Evolutionary conservation across 441 rosid species (phyloP), one percentile per base, ranked within the genome.

Genomic region (Daphne laureola): DNA sequence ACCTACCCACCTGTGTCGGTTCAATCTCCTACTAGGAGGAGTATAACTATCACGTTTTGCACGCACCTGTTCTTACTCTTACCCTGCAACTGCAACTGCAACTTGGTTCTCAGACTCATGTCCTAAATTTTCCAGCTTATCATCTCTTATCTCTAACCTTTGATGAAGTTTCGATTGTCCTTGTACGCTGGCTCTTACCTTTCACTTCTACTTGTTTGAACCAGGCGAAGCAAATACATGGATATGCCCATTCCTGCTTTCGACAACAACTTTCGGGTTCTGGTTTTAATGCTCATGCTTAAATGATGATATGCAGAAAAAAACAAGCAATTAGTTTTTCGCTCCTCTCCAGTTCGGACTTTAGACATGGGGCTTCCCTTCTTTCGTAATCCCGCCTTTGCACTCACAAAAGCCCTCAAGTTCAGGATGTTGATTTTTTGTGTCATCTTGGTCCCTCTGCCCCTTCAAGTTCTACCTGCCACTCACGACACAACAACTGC

Each of bases 291-390:
- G 42, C 52, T 36, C 16, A 18, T 21, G 42, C 18, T 44, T 35
- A 16, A 23, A 55, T 54, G 35, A 55, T 54, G 35, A 35, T 40
- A 35, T 64, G 47, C 58, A 45, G 66, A 55, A 18, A 18, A 41
- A 61, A 66, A 46, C 63, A 46, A 60, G 25, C 57, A 57, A 36
- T 62, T 48, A 49, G 45, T 54, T 54, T 46, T 36, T 63, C 47
- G 54, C 53, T 46, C 59, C 50, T 51, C 53, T 46, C 59, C 50
- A 47, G 38, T 31, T 31, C 11, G 7, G 9, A 31, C 5, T 31
- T 31, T 9, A 23, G 57, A 53, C 55, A 87, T 77, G 83, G 64
- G 50, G 49, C 49, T 53, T 46, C 69, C 59, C 59, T 62, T 60
- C 43, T 70, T 63, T 65, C 46, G 64, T 46, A 51, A 61, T 40